These are phyloP conservation scores for Ogataea ganodermae DNA, from an alignment of 805 yeast species.

Conservation along the genomic window DNA sequence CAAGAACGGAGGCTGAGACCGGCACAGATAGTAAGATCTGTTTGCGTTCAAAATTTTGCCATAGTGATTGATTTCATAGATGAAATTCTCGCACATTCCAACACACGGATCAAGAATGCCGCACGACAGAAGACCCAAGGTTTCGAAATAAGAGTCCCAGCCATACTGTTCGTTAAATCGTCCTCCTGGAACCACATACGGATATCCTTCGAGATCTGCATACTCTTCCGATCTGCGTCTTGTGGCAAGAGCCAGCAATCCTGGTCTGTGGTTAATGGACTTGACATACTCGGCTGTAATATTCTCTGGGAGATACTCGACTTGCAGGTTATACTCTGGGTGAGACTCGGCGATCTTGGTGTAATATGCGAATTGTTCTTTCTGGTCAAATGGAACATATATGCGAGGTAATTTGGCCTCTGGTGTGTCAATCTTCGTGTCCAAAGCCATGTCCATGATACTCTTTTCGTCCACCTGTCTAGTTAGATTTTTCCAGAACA, in stretches of 20 bases:
- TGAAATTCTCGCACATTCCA: slow-evolving; percentile 91
- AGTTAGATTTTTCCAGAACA: slow-evolving; percentile 81
- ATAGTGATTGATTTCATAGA: slow-evolving; percentile 85
- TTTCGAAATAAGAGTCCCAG: slow-evolving; percentile 96
- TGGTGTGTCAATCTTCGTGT: slow-evolving; percentile 69
- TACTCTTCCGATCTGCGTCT: slow-evolving; percentile 38
- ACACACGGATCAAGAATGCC: slow-evolving; percentile 68
- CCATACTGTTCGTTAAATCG: slow-evolving; percentile 95
- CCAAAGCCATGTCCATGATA: slow-evolving; percentile 70
- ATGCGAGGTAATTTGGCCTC: slow-evolving; percentile 69
- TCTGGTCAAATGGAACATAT: slow-evolving; percentile 69
- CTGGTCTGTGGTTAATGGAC: slow-evolving; percentile 80
- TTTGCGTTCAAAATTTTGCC: slow-evolving; percentile 95
- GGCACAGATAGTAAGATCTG: slow-evolving; percentile 82
- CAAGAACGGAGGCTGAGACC: slow-evolving; percentile 96
- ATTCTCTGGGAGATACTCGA: slow-evolving; percentile 71
- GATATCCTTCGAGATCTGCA: slow-evolving; percentile 55
- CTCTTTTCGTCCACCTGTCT: slow-evolving; percentile 64
- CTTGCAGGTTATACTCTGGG: slow-evolving; percentile 64
- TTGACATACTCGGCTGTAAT: slow-evolving; percentile 78
- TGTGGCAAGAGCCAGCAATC: slow-evolving; percentile 80
- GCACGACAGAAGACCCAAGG: slow-evolving; percentile 76
- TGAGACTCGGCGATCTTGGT: slow-evolving; percentile 49
- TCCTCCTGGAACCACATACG: slow-evolving; percentile 97
- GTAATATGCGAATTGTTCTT: slow-evolving; percentile 75